Evolutionary conservation across 352 stramenopile genomes (phyloP).

Genomic region (Phytophthora pini): DNA sequence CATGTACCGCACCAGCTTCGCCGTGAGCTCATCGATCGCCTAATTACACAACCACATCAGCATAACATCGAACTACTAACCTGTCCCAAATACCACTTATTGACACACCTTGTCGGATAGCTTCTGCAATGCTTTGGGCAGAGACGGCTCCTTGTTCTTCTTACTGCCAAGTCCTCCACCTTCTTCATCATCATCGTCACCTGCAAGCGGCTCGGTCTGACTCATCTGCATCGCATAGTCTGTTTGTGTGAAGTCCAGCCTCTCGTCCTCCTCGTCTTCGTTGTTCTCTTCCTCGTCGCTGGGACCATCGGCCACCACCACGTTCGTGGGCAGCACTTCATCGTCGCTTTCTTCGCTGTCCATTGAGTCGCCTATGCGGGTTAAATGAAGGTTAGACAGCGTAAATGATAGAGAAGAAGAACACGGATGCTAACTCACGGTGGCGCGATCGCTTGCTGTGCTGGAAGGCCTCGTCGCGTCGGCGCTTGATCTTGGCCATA

Average conservation of each 20-base stretch:
- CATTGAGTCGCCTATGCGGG: slow-evolving; percentile 27
- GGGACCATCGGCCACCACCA: slow-evolving; percentile 31
- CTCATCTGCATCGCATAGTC: slow-evolving; percentile 71
- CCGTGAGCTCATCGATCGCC: slow-evolving; percentile 75
- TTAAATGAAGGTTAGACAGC: background rate
- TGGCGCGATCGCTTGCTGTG: slow-evolving; percentile 44
- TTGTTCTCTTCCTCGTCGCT: slow-evolving; percentile 39
- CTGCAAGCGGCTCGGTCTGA: slow-evolving; percentile 34
- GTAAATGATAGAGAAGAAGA: no score
- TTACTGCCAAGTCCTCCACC: slow-evolving; percentile 21
- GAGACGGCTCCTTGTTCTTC: slow-evolving; percentile 37
- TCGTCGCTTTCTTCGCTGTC: slow-evolving; percentile 46
- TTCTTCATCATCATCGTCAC: slow-evolving; percentile 43
- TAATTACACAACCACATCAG: slow-evolving; percentile 25
- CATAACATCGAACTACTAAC: background rate
- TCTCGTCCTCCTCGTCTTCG: slow-evolving; percentile 52
- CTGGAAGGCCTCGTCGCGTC: slow-evolving; percentile 38
- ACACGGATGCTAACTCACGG: slow-evolving; percentile 26
- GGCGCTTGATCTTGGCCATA: slow-evolving; percentile 43
- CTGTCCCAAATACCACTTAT: background rate
- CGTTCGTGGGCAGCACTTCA: slow-evolving; percentile 30
- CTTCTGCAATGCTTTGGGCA: slow-evolving; percentile 54
- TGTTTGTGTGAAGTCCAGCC: slow-evolving; percentile 82
- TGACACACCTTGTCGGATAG: slow-evolving; percentile 56
- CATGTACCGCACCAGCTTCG: slow-evolving; percentile 83